Base-by-base conservation (phyloP, 768 basidiomycete genomes). In the Sutorius australiensis region DNA sequence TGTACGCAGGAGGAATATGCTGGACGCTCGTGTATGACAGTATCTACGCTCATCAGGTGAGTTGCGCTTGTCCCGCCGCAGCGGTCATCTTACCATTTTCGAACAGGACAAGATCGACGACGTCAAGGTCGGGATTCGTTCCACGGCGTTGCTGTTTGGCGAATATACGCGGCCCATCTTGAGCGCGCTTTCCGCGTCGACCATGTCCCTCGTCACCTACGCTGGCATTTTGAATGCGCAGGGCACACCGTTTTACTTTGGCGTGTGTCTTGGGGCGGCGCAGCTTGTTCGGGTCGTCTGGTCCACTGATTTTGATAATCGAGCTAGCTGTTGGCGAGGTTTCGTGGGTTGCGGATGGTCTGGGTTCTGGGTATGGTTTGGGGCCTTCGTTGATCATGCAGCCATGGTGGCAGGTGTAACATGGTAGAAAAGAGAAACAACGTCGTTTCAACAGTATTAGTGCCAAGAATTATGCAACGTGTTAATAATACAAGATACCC, bases 1-100 rank as follows among this genome's bases (percentile, higher is more conserved):
- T 99, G 12, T 98, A 98, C 64, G 85, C 87, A 1, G 92, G 95
- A 8, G 90, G 92, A 21, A 73, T 94, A 27, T 83, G 84, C 62
- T 98, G 95, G 94, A 95, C 95, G 45, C 79, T 99, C 40, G 90
- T 97, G 2, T 99, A 98, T 66, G 97, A 99, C 62, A 95, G 87
- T 45, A 93, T 98, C 59, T 98, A 98, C 63, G 97, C 97, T 3
- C 97, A 99, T 69, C 95, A 98, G 75, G 92, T 89, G 55, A 30
- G 72, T 41, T 24, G 10, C n/a, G n/a, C 28, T 6, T 19, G 4
- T 6, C 12, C 8, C 2, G n/a, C 27, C 8, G 17, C 1, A 1
- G 19, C 11, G 30, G 1, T 30, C 27, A 28, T 44, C 39, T 48
- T 24, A 43, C 16, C 10, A 0, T 6, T n/a, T 43, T 37, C 21